Percentiles rank a stretch among this genome's conserved stretches.
Conservation (phyloP, 2,329 filamentous ascomycete species). For the Verticillium klebahnii region DNA sequence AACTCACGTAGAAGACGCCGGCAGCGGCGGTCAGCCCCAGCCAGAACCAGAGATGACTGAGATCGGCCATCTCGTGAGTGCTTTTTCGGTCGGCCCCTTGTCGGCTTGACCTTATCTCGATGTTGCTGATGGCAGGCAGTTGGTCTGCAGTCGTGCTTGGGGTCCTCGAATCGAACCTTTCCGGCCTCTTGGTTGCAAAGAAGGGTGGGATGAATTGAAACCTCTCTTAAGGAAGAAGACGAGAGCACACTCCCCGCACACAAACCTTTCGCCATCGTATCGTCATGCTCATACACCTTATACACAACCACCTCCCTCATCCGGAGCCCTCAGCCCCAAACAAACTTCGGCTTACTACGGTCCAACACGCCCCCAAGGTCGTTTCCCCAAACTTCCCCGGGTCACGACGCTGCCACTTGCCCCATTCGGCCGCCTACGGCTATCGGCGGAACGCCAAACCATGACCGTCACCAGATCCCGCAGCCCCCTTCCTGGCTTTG, state of each 20-base stretch:
- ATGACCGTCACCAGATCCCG: not conserved
- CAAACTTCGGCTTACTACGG: slow-evolving; percentile 3
- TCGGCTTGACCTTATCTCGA: not conserved
- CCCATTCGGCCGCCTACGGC: not conserved
- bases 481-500: not conserved
- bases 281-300: not conserved
- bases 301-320: not conserved
- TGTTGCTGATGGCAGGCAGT: not conserved
- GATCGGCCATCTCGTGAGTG: slow-evolving; percentile 18
- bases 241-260: not conserved
- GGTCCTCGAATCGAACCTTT: no score
- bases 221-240: not conserved
- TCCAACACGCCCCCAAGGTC: not conserved
- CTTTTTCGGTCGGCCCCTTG: not conserved
- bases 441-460: not conserved
- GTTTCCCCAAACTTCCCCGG: not conserved
- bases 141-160: no score
- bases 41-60: slow-evolving; percentile 34
- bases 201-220: not conserved
- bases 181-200: not conserved
- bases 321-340: not conserved
- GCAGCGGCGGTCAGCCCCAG: slow-evolving; percentile 30
- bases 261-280: not conserved
- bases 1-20: slow-evolving; percentile 36
- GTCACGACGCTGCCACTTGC: not conserved